Conservation (phyloP, 1,139 yeast genomes). For the Taphrina wiesneri region DNA sequence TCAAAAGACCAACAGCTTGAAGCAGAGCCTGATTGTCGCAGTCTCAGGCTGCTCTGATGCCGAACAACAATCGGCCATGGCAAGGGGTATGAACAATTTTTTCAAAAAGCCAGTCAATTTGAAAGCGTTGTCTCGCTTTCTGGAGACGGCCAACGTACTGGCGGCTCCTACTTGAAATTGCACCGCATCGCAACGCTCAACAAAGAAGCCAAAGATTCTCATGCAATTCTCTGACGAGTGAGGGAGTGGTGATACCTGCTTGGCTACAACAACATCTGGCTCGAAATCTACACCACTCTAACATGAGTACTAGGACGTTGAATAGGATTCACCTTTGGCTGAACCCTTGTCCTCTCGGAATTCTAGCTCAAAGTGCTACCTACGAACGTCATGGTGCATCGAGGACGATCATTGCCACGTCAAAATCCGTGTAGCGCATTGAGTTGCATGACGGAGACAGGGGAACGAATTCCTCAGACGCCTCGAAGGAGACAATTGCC, state of each 20-base stretch:
- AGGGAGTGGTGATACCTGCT: too few relatives aligned
- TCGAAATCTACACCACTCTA: too few relatives aligned
- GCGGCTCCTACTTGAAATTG: not conserved
- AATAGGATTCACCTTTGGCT: too few relatives aligned
- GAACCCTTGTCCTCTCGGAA: too few relatives aligned
- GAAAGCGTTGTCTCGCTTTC: conserved; percentile 1
- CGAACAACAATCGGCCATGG: conserved; percentile 7
- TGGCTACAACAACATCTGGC: too few relatives aligned
- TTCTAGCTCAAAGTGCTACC: not conserved
- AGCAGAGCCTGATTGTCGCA: conserved; percentile 7
- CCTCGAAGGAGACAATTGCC: not conserved
- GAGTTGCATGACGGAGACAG: not conserved
- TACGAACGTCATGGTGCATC: not conserved
- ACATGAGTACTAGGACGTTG: too few relatives aligned
- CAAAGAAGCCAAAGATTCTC: too few relatives aligned
- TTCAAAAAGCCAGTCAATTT: conserved; percentile 20
- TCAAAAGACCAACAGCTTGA: not conserved
- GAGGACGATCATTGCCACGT: not conserved
- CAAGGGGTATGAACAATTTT: conserved; percentile 3
- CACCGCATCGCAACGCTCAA: too few relatives aligned
- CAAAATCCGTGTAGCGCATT: not conserved
- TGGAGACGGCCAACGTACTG: not conserved
- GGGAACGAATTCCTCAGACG: not conserved
- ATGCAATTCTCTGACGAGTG: too few relatives aligned
- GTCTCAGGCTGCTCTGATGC: conserved; percentile 26